phyloP scores from a whole-genome alignment of 2,329 filamentous ascomycete genomes.

The Ploettnerulaceae sp. region DNA sequence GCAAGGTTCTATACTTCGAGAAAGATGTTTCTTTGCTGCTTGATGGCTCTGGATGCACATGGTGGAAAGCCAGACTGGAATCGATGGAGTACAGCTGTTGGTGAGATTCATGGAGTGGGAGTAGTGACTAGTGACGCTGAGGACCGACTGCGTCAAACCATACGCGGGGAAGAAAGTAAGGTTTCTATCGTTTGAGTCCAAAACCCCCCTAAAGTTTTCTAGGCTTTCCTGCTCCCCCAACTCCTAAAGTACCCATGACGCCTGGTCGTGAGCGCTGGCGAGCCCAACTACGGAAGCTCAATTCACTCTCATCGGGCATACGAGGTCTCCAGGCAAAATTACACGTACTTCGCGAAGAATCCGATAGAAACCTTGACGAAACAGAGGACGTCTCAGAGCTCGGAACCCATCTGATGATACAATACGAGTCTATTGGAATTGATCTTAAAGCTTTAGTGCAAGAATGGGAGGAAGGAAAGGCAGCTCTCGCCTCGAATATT shows the following conservation, averaged over 20 bases:
- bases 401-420: conserved; percentile 71
- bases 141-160: conserved; percentile 60
- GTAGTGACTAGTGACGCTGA: conserved; percentile 57
- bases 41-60: conserved; percentile 80
- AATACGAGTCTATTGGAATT: conserved; percentile 90
- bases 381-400: conserved; percentile 69
- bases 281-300: conserved; percentile 81
- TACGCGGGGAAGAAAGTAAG: conserved; percentile 77
- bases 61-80: conserved; percentile 71
- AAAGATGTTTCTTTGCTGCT: conserved; percentile 81
- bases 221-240: conserved; percentile 51
- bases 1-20: conserved; percentile 75
- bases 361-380: conserved; percentile 71
- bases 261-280: conserved; percentile 80
- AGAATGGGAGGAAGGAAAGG: conserved; percentile 83
- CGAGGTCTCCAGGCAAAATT: conserved; percentile 91
- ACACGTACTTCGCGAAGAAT: conserved; percentile 86
- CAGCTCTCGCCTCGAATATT: conserved; percentile 75
- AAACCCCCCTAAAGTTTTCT: conserved; percentile 26
- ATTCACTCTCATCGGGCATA: conserved; percentile 83
- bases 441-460: conserved; percentile 77
- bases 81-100: conserved; percentile 73
- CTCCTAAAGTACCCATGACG: conserved; percentile 57
- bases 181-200: conserved; percentile 18
- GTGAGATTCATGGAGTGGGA: conserved; percentile 66